phyloP scores from a whole-genome alignment of 106 monocot species.

The Dendrobium nobile region DNA sequence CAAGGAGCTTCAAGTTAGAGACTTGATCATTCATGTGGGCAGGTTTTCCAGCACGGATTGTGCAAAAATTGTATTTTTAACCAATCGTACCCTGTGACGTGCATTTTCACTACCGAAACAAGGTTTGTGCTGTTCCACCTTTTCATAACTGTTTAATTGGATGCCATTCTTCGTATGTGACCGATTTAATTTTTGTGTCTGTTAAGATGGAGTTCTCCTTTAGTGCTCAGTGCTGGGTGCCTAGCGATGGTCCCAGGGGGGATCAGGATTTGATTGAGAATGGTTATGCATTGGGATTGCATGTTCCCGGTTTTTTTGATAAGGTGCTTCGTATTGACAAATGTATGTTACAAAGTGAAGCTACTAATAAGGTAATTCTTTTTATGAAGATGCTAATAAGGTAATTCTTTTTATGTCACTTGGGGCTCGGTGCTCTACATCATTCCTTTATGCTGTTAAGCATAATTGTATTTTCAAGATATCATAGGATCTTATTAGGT shows the following conservation, averaged over 20 bases:
- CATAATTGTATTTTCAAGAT: not conserved
- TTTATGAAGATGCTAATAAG: not conserved
- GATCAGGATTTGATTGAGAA: conserved; percentile 13
- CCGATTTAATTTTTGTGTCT: conserved; percentile 1
- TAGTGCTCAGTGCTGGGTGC: conserved; percentile 65
- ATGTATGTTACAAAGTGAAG: conserved; percentile 84
- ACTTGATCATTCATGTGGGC: conserved; percentile 72
- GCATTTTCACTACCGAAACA: conserved; percentile 82
- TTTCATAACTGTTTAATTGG: not conserved
- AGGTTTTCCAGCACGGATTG: conserved; percentile 47
- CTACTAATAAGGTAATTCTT: conserved; percentile 67
- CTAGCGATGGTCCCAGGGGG: conserved; percentile 18
- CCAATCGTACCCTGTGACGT: conserved; percentile 69
- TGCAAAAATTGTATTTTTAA: conserved; percentile 32
- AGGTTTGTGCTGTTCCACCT: conserved; percentile 32
- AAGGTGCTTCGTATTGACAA: conserved; percentile 86
- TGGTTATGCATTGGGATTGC: conserved; percentile 70
- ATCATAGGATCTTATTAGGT: not conserved
- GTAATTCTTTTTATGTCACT: not conserved
- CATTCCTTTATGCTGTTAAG: not conserved
- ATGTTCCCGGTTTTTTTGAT: conserved; percentile 92
- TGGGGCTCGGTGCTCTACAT: not conserved
- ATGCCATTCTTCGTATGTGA: conserved; percentile 4
- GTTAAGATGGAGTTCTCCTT: conserved; percentile 97
- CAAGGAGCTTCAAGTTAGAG: conserved; percentile 80